Conservation (phyloP, 305 asterid species). For the Fraxinus platypoda region DNA sequence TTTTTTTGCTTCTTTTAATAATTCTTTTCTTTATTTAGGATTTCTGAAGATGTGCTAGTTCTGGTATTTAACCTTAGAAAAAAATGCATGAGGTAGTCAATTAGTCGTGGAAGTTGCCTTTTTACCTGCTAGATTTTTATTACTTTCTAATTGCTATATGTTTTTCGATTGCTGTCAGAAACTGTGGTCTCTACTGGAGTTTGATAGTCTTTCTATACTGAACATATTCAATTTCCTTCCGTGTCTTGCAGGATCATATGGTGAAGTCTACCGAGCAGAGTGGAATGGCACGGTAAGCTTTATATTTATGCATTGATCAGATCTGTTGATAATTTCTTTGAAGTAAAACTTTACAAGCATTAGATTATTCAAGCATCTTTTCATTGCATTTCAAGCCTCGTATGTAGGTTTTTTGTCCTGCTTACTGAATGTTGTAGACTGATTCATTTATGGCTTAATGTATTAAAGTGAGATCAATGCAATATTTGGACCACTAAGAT, state of each 20-base stretch:
- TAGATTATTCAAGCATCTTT: background rate
- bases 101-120: background rate
- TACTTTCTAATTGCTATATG: background rate
- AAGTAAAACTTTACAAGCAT: background rate
- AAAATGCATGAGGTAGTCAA: background rate
- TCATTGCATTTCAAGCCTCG: constrained; percentile 5
- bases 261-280: constrained; percentile 93
- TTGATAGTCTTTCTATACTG: constrained; percentile 18
- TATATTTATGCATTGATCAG: constrained; percentile 19
- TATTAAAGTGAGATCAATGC: background rate
- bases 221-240: constrained; percentile 15
- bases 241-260: constrained; percentile 77
- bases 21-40: background rate
- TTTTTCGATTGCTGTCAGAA: background rate
- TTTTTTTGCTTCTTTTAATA: too few species aligned
- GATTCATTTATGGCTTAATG: background rate
- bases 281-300: constrained; percentile 91
- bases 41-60: too few species aligned
- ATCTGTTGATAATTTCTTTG: constrained; percentile 10
- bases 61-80: too few species aligned
- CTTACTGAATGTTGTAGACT: background rate
- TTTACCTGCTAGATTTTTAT: background rate
- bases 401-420: background rate
- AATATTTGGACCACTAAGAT: background rate
- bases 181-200: constrained; percentile 5